phyloP scores from a whole-genome alignment of 2,329 filamentous ascomycete genomes.

The Neofusicoccum laricinum region DNA sequence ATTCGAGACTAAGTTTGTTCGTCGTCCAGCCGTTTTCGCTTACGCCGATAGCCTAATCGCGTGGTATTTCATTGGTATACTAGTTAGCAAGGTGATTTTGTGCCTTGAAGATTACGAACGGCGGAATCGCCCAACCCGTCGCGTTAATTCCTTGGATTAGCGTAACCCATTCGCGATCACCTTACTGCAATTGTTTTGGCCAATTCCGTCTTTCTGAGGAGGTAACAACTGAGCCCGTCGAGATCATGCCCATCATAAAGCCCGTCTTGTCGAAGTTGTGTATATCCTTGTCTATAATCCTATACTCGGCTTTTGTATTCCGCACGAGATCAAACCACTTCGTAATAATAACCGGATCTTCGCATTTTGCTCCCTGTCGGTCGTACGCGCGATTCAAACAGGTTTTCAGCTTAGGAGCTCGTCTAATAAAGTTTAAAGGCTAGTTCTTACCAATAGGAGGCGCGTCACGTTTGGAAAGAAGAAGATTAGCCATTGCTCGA shows the following conservation, averaged over 20 bases:
- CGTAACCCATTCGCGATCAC: conserved; percentile 29
- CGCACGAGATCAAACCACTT: conserved; percentile 9
- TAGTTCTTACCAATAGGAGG: conserved; percentile 18
- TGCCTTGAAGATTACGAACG: not conserved
- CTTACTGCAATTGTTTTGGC: conserved; percentile 23
- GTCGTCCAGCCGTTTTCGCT: conserved; percentile 31
- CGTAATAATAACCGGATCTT: conserved; percentile 17
- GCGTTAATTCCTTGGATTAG: conserved; percentile 21
- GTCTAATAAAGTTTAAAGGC: conserved; percentile 21
- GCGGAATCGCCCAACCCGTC: not conserved
- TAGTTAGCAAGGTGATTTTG: not conserved
- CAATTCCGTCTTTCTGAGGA: conserved; percentile 20
- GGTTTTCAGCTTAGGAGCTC: conserved; percentile 16
- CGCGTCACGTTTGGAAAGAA: conserved; percentile 16
- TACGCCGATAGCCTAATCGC: not conserved
- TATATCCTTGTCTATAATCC: conserved; percentile 19
- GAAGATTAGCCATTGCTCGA: conserved; percentile 21
- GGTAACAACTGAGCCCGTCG: conserved; percentile 25
- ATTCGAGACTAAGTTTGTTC: conserved; percentile 32
- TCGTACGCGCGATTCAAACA: too few species aligned
- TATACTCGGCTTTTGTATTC: conserved; percentile 13
- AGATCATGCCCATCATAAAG: conserved; percentile 33
- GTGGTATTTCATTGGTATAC: not conserved
- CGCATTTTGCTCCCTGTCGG: conserved; percentile 16
- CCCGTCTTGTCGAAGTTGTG: conserved; percentile 29